phyloP scores from a whole-genome alignment of 768 basidiomycete species.

The Filobasidium wieringae region DNA sequence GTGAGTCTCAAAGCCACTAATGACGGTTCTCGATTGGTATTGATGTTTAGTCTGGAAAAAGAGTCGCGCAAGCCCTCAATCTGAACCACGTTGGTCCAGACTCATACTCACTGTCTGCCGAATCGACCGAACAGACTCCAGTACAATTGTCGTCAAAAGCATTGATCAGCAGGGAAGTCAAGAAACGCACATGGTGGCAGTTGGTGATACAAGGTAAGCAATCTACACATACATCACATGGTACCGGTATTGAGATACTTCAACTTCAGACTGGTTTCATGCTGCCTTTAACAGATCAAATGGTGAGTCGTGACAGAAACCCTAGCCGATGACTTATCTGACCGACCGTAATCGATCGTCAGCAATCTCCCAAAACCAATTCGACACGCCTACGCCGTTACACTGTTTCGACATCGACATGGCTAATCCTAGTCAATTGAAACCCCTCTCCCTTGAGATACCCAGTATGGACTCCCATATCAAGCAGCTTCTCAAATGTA shows the following conservation, averaged over 20 bases:
- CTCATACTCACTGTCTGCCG: not conserved
- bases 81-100: conserved; percentile 20
- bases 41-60: too few relatives aligned
- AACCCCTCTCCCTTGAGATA: not conserved
- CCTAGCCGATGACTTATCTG: not conserved
- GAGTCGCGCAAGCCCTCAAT: conserved; percentile 18
- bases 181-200: conserved; percentile 20
- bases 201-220: conserved; percentile 17
- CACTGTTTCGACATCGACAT: not conserved
- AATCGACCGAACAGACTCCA: not conserved
- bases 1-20: too few relatives aligned
- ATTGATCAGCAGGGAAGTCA: conserved; percentile 15
- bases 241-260: not conserved
- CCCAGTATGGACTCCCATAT: not conserved
- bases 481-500: not conserved
- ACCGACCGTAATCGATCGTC: not conserved
- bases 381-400: not conserved
- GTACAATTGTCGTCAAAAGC: not conserved
- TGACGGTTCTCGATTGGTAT: too few relatives aligned
- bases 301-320: not conserved
- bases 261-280: conserved; percentile 18
- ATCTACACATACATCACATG: not conserved
- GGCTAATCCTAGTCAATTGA: not conserved
- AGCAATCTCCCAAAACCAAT: not conserved
- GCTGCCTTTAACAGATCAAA: conserved; percentile 18